Percentiles rank a stretch among this genome's conserved stretches.
phyloP scores from a whole-genome alignment of 495 filamentous ascomycete genomes.

The Neurospora sp. region DNA sequence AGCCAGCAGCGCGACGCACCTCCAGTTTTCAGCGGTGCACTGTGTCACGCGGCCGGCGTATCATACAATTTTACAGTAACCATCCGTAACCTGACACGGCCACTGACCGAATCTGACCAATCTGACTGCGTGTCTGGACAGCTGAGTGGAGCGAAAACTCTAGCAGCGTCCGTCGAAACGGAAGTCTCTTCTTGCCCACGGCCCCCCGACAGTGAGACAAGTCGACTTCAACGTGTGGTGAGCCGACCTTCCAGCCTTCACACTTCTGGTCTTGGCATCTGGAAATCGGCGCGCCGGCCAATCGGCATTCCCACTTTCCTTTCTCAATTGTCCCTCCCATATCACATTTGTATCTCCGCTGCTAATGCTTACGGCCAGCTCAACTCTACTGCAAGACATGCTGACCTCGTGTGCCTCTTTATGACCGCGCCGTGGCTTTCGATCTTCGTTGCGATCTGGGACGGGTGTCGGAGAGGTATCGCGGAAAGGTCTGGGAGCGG shows the following conservation, averaged over 20 bases:
- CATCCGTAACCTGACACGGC: not conserved
- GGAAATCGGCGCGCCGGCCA: not conserved
- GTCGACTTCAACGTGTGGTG: not conserved
- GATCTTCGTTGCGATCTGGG: not conserved
- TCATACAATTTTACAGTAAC: not conserved
- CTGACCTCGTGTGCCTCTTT: not conserved
- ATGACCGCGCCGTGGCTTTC: not conserved
- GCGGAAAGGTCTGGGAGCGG: not conserved
- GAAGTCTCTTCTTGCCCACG: not conserved
- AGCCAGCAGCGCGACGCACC: not conserved
- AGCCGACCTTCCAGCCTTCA: not conserved
- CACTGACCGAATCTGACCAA: not conserved
- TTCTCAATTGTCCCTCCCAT: too few species aligned
- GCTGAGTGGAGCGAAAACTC: not conserved
- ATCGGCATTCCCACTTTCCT: not conserved
- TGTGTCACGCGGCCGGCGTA: not conserved
- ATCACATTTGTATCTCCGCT: not conserved
- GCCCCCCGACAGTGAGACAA: not conserved
- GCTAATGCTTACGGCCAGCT: not conserved
- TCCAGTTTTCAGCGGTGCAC: not conserved
- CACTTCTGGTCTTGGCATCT: not conserved
- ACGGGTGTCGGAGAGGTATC: not conserved
- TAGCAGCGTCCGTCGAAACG: not conserved
- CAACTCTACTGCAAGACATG: not conserved
- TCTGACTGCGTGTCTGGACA: not conserved